Conservation (phyloP, 2,329 filamentous ascomycete genomes). For the Xylaria sp. region DNA sequence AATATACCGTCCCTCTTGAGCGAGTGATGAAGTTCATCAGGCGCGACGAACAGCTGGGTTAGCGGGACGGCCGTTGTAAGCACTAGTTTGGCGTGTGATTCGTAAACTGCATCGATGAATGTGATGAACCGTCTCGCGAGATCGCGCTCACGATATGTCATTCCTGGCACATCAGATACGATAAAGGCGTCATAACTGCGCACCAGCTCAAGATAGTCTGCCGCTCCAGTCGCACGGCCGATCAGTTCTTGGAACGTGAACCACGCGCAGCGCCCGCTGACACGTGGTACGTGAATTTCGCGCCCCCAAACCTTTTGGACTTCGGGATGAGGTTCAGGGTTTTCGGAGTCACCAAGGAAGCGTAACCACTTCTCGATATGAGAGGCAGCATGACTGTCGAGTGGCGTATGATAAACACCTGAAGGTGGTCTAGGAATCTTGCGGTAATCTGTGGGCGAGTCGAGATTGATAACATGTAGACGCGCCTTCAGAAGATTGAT, state of each 20-base stretch:
- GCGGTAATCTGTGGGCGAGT: conserved; percentile 95
- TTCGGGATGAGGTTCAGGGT: conserved; percentile 78
- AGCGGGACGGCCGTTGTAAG: conserved; percentile 89
- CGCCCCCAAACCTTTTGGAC: conserved; percentile 91
- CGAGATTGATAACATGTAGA: conserved; percentile 90
- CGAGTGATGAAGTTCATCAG: conserved; percentile 72
- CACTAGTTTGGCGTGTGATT: conserved; percentile 91
- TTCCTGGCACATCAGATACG: conserved; percentile 88
- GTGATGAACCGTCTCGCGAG: conserved; percentile 94
- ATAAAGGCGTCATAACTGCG: conserved; percentile 92
- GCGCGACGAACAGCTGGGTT: conserved; percentile 84
- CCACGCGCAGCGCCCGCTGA: conserved; percentile 86
- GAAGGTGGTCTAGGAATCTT: conserved; percentile 94
- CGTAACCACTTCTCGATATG: conserved; percentile 96
- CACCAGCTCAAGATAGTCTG: conserved; percentile 93
- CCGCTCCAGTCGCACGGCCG: conserved; percentile 85
- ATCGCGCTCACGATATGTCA: conserved; percentile 88
- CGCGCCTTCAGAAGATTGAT: conserved; percentile 89
- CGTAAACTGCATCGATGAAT: conserved; percentile 96
- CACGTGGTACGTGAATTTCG: conserved; percentile 85
- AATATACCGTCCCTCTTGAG: conserved; percentile 59
- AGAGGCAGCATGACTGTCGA: conserved; percentile 78
- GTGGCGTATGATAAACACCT: conserved; percentile 90
- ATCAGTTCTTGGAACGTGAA: conserved; percentile 96
- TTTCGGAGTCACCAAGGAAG: conserved; percentile 86